Conservation (phyloP, 768 basidiomycete genomes). For the Cystofilobasidium macerans region DNA sequence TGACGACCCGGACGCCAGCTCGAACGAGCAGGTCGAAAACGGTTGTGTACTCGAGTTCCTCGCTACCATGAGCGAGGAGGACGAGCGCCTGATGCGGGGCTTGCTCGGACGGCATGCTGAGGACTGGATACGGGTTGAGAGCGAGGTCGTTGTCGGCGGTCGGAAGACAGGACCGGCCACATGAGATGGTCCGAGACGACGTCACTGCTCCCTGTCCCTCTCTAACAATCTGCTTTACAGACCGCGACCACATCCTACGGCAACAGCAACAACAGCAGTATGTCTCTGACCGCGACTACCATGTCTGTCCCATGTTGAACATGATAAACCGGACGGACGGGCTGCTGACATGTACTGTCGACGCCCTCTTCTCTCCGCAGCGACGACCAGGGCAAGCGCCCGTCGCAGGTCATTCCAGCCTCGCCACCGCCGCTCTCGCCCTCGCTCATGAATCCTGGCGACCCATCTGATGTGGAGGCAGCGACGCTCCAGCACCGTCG, state of each 20-base stretch:
- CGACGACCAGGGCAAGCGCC: conserved; percentile 8
- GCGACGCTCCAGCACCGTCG: background rate
- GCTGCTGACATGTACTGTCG: too few species aligned
- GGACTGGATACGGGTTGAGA: too few species aligned
- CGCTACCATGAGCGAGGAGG: conserved; percentile 18
- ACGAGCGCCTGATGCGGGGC: conserved; percentile 13
- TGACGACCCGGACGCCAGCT: conserved; percentile 15
- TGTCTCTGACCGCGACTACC: conserved; percentile 1
- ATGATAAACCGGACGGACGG: too few species aligned
- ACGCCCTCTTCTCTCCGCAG: background rate
- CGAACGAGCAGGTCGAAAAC: conserved; percentile 19
- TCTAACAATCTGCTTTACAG: background rate
- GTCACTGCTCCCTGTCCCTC: background rate
- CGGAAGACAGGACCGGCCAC: too few species aligned
- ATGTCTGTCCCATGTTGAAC: too few species aligned
- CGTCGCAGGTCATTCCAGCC: background rate
- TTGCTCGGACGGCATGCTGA: too few species aligned
- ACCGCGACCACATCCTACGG: too few species aligned
- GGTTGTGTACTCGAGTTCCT: conserved; percentile 22
- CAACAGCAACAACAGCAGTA: background rate
- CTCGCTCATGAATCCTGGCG: background rate
- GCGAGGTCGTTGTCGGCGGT: too few species aligned
- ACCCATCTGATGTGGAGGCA: background rate
- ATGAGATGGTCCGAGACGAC: too few species aligned
- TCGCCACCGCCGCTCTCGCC: background rate